A percentile compares a stretch with the other conserved stretches of the same genome.
Conservation (phyloP, 306 rosid species). For the Sphenostylis stenocarpa region DNA sequence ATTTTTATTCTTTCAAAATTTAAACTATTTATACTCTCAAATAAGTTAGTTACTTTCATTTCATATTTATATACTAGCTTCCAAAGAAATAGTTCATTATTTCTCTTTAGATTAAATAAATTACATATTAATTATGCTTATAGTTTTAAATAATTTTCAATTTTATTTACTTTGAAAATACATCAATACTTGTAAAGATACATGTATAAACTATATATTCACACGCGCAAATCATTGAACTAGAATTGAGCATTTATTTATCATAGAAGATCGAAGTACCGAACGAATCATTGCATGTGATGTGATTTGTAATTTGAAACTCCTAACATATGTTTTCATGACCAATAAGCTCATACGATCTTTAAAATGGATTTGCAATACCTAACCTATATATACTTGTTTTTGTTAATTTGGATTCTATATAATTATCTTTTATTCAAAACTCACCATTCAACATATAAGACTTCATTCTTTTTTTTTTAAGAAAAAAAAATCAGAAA, state of each 20-base stretch:
- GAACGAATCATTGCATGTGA: slow-evolving; percentile 32
- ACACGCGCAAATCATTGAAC: background rate
- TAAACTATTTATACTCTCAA: background rate
- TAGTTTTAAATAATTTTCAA: background rate
- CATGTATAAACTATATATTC: background rate
- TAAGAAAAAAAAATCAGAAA: background rate
- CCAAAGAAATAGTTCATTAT: background rate
- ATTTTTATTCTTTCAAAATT: background rate
- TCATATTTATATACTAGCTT: background rate
- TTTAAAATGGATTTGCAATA: slow-evolving; percentile 15
- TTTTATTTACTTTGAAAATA: background rate
- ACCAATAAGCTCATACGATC: background rate
- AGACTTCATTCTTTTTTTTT: background rate
- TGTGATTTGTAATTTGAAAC: background rate
- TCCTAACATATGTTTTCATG: background rate
- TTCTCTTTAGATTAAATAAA: background rate
- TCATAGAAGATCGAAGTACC: background rate
- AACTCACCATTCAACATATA: background rate
- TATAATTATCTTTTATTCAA: no score
- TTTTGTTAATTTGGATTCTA: no score
- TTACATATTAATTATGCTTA: background rate
- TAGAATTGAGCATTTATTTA: background rate
- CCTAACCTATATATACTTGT: no score
- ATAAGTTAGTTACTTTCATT: background rate
- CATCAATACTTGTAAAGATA: background rate